Base-by-base conservation (phyloP, 768 basidiomycete genomes). In the Piloderma croceum region DNA sequence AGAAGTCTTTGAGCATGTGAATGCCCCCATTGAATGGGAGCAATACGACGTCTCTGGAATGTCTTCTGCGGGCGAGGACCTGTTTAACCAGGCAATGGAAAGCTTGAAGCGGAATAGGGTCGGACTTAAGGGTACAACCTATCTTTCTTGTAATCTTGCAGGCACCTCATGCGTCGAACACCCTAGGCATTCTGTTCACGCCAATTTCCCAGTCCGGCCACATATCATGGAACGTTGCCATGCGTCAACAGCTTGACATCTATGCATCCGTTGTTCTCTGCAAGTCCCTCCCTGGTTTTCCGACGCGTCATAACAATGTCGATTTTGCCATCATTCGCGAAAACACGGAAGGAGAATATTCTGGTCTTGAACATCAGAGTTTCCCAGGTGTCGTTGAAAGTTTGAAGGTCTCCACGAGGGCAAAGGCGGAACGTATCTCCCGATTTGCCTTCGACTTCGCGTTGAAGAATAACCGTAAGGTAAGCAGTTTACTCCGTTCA, bases 271-370 rank as follows among this genome's bases (percentile, higher is more conserved):
- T 98, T 52, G 92, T 97, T 39, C 77, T 98, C 39, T 98, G 94
- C 83, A 98, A 98, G 68, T 91, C 94, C 34, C 79, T 98, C 38
- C 90, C 91, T 10, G 96, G 96, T 38, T 81, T 90, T 68, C 87
- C 93, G 31, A 98, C 96, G 25, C 86, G 96, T 47, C 96, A 99
- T 67, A 73, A 80, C 45, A 88, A 94, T 58, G 96, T 99, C 59
- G 94, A 99, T 68, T 96, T 97, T 61, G 93, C 90, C 56, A 93
- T 99, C 64, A 97, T 99, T 58, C 91, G 96, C 66, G 96, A 99
- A 67, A 99, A 99, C 70, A 99, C 96, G 12, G 96, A 99, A 74
- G 96, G 96, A 49, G 96, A 99, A 70, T 99, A 99, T 69, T 96
- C 93, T 48, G 96, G 96, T 34, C 70, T 99, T 46, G 96, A 99